A percentile compares a stretch with the other conserved stretches of the same genome.
Conservation (phyloP, 2,329 filamentous ascomycete species). For the Nemania serpens region DNA sequence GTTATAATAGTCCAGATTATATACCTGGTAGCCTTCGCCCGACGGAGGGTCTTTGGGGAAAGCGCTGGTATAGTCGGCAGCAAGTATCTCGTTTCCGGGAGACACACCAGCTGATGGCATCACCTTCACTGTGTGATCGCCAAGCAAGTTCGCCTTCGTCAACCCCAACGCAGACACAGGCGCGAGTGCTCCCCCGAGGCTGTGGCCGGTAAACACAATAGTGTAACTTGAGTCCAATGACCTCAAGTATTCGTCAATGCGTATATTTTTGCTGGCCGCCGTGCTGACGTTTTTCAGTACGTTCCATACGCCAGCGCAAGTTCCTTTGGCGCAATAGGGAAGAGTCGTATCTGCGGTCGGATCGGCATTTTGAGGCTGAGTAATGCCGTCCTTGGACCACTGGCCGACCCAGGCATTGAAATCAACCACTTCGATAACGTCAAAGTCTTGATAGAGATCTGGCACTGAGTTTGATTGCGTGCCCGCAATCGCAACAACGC, state of each 20-base stretch:
- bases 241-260: constrained; percentile 12
- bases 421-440: neutral
- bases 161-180: constrained; percentile 1
- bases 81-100: neutral
- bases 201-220: constrained; percentile 7
- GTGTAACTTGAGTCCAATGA: constrained; percentile 5
- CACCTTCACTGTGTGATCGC: neutral
- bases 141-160: neutral
- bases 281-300: constrained; percentile 9
- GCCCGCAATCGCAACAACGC: constrained; percentile 15
- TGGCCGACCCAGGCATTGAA: constrained; percentile 3
- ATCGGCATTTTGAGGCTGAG: neutral
- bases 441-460: constrained; percentile 1
- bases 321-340: constrained; percentile 6
- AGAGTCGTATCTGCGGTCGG: neutral
- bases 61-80: neutral
- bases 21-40: neutral
- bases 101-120: constrained; percentile 10
- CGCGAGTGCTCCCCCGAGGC: constrained; percentile 8
- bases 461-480: neutral
- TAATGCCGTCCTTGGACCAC: constrained; percentile 2
- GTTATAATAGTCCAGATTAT: constrained; percentile 12
- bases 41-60: neutral
- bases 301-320: constrained; percentile 5
- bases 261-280: neutral